A percentile compares a stretch with the other conserved stretches of the same genome.
phyloP scores from a whole-genome alignment of 306 rosid genomes.

The Quercus berberidifolia region DNA sequence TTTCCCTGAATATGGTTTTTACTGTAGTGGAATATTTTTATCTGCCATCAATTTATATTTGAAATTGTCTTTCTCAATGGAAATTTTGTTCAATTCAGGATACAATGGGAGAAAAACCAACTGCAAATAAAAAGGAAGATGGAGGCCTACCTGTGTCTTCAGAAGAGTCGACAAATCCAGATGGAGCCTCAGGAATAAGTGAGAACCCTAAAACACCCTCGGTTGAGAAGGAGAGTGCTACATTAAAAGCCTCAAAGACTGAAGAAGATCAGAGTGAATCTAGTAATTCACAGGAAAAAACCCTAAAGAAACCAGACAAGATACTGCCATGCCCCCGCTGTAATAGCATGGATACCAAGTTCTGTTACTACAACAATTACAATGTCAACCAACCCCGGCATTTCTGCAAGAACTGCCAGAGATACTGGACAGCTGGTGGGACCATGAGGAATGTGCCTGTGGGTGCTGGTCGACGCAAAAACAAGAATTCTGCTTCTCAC shows the following conservation, averaged over 20 bases:
- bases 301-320: conserved; percentile 67
- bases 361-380: conserved; percentile 86
- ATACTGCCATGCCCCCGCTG: conserved; percentile 83
- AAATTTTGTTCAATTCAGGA: conserved; percentile 38
- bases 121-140: conserved; percentile 33
- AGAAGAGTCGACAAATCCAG: conserved; percentile 37
- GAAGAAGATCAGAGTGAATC: conserved; percentile 49
- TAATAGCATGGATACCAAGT: conserved; percentile 85
- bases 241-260: conserved; percentile 35
- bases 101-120: conserved; percentile 41
- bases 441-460: conserved; percentile 78
- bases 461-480: conserved; percentile 92
- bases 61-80: conserved; percentile 14
- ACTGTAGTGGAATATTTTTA: not conserved
- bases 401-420: conserved; percentile 87
- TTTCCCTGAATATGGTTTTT: not conserved
- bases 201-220: conserved; percentile 52
- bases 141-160: conserved; percentile 30
- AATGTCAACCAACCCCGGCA: conserved; percentile 86
- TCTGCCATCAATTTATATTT: not conserved
- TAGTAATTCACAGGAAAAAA: conserved; percentile 45
- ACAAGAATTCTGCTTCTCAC: conserved; percentile 51
- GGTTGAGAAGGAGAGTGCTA: conserved; percentile 40
- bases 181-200: conserved; percentile 36
- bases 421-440: conserved; percentile 97